Conservation (phyloP, 148 eudicot genomes). For the Fagopyrum tataricum region DNA sequence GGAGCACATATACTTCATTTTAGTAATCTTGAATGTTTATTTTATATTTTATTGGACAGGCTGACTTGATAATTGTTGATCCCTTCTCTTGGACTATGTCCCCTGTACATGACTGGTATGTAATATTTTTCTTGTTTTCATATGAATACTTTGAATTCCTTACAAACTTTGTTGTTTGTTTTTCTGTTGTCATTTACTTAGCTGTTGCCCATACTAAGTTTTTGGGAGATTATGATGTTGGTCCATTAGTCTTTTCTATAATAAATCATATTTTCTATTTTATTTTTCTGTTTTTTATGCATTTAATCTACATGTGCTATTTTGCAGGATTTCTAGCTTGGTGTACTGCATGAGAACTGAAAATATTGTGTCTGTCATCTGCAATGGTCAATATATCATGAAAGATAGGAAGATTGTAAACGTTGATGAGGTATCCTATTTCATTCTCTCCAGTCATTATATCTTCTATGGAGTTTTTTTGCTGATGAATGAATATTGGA, state of each 20-base stretch:
- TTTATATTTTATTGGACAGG: constrained; percentile 34
- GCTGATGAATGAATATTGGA: background rate
- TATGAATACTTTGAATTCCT: background rate
- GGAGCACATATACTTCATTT: background rate
- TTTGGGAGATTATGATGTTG: background rate
- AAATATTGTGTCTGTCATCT: constrained; percentile 78
- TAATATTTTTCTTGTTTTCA: background rate
- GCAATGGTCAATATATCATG: constrained; percentile 95
- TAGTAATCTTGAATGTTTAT: background rate
- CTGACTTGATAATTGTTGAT: constrained; percentile 68
- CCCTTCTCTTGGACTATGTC: constrained; percentile 89
- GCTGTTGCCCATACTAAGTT: background rate
- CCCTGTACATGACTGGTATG: constrained; percentile 82
- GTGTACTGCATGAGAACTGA: constrained; percentile 86
- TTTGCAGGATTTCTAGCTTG: constrained; percentile 81
- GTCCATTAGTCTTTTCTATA: background rate
- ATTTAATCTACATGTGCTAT: background rate
- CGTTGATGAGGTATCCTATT: constrained; percentile 61
- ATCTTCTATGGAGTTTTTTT: background rate
- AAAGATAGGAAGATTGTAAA: constrained; percentile 65
- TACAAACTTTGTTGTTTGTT: background rate
- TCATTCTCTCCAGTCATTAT: background rate
- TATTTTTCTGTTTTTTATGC: background rate
- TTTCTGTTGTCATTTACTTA: background rate
- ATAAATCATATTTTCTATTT: background rate